Base-by-base conservation (phyloP, 371 early-diverging fungal species). In the Mortierella sp. region DNA sequence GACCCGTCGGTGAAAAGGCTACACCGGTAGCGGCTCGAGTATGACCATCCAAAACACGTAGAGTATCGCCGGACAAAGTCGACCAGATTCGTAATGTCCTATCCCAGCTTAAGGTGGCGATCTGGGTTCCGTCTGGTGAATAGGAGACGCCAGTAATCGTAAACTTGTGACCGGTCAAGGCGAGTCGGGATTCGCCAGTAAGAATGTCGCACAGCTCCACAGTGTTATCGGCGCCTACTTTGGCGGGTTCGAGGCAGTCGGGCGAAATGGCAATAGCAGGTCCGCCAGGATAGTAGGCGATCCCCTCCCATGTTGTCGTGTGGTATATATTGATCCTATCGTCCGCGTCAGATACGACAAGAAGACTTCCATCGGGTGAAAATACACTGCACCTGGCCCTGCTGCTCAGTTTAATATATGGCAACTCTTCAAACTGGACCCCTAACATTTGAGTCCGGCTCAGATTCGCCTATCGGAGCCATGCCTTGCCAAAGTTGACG, bases 1-100 rank as follows among this genome's bases (percentile, higher is more conserved):
- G 43, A 44, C 66, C 41, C 47, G 22, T 43, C 5, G 68, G 74
- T 9, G 74, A 73, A 68, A 26, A 73, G 6, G 52, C 68, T 2
- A 73, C 55, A 2, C 74, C 39, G 13, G 9, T 34, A 34, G 61
- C 74, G 29, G 26, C 2, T 10, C 9, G 39, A 22, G 58, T 55
- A 43, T 66, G 73, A 2, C 44, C 74, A 19, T 7, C 14, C 0
- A 68, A 45, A n/a, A 39, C 44, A 34, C 39, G 63, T 5, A 1
- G 13, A 19, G 2, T 47, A 3, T 3, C 6, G 47, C 47, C 47
- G 22, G 9, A 8, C 14, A 47, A 6, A 22, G 47, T 47, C 1
- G 47, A 47, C 47, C 47, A 47, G 47, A 47, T 47, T 16, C 44
- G 44, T 47, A 47, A 19, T 47, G 22, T 19, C 22, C 22, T 22